Percentiles rank a stretch among this genome's conserved stretches.
Conservation (phyloP, 1,284 basidiomycete genomes). For the Vanrija pseudolonga region DNA sequence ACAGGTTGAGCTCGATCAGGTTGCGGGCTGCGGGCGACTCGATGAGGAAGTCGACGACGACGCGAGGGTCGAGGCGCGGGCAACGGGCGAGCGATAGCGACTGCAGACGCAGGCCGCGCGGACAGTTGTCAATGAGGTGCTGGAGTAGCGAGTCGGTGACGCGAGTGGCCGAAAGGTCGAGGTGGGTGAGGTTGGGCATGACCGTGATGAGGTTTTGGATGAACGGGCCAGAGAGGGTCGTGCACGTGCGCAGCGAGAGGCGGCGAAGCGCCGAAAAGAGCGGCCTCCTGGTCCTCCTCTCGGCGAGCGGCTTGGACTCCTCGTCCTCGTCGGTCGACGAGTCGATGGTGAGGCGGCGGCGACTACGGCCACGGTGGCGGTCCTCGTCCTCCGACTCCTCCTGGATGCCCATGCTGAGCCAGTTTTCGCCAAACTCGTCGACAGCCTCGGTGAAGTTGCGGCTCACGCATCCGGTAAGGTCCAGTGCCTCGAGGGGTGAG, state of each 20-base stretch:
- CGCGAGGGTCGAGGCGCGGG: slow-evolving; percentile 72
- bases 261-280: slow-evolving; percentile 73
- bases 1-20: slow-evolving; percentile 78
- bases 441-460: slow-evolving; percentile 79
- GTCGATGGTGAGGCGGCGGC: slow-evolving; percentile 15
- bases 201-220: slow-evolving; percentile 67
- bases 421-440: slow-evolving; percentile 71
- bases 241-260: slow-evolving; percentile 79
- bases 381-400: slow-evolving; percentile 54
- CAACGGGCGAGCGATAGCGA: slow-evolving; percentile 87
- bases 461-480: slow-evolving; percentile 92
- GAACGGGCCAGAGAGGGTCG: slow-evolving; percentile 66
- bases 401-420: slow-evolving; percentile 56
- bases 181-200: slow-evolving; percentile 47
- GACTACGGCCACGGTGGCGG: slow-evolving; percentile 36
- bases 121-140: slow-evolving; percentile 54
- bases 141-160: slow-evolving; percentile 58
- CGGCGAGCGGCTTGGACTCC: slow-evolving; percentile 41
- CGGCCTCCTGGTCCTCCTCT: slow-evolving; percentile 20
- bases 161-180: slow-evolving; percentile 60
- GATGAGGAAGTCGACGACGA: slow-evolving; percentile 71
- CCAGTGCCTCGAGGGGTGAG: slow-evolving; percentile 75
- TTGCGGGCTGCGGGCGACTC: slow-evolving; percentile 59
- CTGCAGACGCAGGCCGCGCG: slow-evolving; percentile 61
- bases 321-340: slow-evolving; percentile 14